These are phyloP conservation scores for Mercurialis annua DNA, from an alignment of 345 rosid genomes.

Conservation along the genomic window DNA sequence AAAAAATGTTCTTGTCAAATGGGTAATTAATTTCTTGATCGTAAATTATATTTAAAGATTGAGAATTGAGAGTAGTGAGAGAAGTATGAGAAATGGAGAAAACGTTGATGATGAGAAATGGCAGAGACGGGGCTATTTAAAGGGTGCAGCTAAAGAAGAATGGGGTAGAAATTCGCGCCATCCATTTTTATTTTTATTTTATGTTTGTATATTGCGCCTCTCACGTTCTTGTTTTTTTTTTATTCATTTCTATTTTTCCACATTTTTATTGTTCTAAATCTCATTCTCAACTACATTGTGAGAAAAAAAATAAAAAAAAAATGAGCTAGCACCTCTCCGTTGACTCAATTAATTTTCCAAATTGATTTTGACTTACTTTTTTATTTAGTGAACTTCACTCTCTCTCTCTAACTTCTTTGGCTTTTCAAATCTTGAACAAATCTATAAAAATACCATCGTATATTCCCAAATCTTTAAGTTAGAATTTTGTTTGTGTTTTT, in stretches of 20 bases:
- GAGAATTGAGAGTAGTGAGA: background rate
- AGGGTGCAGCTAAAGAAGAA: background rate
- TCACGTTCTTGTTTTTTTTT: slow-evolving; percentile 2
- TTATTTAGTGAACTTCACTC: too few species aligned
- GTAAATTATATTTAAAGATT: background rate
- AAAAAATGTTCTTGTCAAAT: background rate
- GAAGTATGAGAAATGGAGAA: background rate
- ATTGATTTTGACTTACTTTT: too few species aligned
- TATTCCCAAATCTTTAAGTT: too few species aligned
- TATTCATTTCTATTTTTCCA: background rate
- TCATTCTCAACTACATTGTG: too few species aligned
- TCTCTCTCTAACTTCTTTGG: too few species aligned
- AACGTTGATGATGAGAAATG: background rate
- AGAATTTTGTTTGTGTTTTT: too few species aligned
- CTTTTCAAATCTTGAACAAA: too few species aligned
- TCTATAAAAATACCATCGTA: too few species aligned
- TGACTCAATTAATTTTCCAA: too few species aligned
- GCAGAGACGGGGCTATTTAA: slow-evolving; percentile 15
- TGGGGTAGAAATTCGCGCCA: slow-evolving; percentile 48
- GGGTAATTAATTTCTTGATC: background rate
- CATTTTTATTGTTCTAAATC: background rate
- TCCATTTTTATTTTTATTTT: background rate
- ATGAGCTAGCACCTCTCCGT: too few species aligned
- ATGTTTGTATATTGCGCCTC: slow-evolving; percentile 23
- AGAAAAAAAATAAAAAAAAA: too few species aligned